Percentiles rank a stretch among this genome's conserved stretches.
Evolutionary conservation across 257 asterid species (phyloP).

Genomic region (Solanum clarkiae): DNA sequence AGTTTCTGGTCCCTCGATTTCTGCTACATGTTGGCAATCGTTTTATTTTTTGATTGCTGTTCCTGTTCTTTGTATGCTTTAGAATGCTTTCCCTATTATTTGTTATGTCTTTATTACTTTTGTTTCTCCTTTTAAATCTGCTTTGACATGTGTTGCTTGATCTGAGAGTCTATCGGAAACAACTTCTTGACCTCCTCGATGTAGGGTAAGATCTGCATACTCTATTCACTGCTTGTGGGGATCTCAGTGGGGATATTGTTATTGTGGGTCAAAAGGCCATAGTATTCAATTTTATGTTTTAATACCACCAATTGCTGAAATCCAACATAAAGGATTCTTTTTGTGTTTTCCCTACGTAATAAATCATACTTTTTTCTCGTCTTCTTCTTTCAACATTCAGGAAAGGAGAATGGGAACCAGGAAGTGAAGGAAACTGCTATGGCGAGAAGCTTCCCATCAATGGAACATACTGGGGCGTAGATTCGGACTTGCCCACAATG

Average conservation of each 20-base stretch:
- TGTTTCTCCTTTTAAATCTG: neutral
- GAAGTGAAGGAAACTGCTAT: constrained; percentile 72
- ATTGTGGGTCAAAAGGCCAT: neutral
- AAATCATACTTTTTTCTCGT: neutral
- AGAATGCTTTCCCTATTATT: neutral
- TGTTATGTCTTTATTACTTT: neutral
- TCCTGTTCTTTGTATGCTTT: neutral
- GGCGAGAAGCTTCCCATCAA: constrained; percentile 59
- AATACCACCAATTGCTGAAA: neutral
- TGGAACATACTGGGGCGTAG: constrained; percentile 57
- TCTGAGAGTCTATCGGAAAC: neutral
- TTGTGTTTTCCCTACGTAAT: neutral
- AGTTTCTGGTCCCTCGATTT: neutral
- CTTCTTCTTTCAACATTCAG: constrained; percentile 20
- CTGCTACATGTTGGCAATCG: neutral
- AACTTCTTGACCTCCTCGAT: neutral
- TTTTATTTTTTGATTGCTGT: neutral
- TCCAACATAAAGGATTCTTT: neutral
- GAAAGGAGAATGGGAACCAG: constrained; percentile 63
- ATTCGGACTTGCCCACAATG: constrained; percentile 72
- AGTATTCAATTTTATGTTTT: neutral
- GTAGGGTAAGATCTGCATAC: neutral
- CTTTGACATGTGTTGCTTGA: neutral
- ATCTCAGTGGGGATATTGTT: neutral
- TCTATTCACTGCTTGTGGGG: neutral